These are phyloP conservation scores for Tolypocladium tropicale DNA, from an alignment of 2,329 filamentous ascomycete genomes.

Conservation along the genomic window DNA sequence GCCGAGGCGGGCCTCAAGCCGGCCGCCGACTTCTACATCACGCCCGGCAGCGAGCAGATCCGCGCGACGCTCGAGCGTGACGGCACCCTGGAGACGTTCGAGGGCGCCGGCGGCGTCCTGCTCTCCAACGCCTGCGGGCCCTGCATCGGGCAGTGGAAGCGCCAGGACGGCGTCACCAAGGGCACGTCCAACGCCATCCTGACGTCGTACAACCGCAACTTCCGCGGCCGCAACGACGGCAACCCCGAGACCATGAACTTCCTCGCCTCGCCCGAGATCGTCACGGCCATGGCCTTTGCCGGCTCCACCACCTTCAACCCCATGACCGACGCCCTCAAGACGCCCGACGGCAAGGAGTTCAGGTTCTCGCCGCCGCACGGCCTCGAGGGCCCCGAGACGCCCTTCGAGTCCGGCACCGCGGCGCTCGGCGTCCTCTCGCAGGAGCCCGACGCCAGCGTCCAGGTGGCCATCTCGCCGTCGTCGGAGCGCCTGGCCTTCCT, in stretches of 20 bases:
- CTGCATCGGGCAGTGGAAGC: constrained; percentile 92
- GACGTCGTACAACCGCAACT: constrained; percentile 97
- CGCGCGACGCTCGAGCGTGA: constrained; percentile 87
- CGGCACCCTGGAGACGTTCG: constrained; percentile 75
- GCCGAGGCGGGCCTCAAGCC: constrained; percentile 82
- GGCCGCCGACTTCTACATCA: constrained; percentile 87
- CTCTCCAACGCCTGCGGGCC: constrained; percentile 92
- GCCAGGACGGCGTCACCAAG: constrained; percentile 75
- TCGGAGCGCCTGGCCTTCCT: constrained; percentile 85
- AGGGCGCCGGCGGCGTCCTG: constrained; percentile 75
- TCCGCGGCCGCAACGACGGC: constrained; percentile 91
- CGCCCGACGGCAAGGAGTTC: constrained; percentile 72
- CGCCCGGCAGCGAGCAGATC: constrained; percentile 93
- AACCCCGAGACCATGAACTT: constrained; percentile 99
- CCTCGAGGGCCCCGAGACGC: constrained; percentile 46
- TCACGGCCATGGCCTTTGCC: constrained; percentile 91
- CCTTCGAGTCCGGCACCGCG: constrained; percentile 70
- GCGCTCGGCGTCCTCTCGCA: constrained; percentile 64
- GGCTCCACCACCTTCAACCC: constrained; percentile 94
- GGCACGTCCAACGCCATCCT: constrained; percentile 89
- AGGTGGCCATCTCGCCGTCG: constrained; percentile 73
- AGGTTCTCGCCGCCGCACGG: constrained; percentile 74
- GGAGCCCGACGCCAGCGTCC: constrained; percentile 56
- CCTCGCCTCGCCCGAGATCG: constrained; percentile 89
- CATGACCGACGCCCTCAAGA: constrained; percentile 73